Base-by-base conservation (phyloP, 305 asterid genomes). In the Fraxinus albicans region DNA sequence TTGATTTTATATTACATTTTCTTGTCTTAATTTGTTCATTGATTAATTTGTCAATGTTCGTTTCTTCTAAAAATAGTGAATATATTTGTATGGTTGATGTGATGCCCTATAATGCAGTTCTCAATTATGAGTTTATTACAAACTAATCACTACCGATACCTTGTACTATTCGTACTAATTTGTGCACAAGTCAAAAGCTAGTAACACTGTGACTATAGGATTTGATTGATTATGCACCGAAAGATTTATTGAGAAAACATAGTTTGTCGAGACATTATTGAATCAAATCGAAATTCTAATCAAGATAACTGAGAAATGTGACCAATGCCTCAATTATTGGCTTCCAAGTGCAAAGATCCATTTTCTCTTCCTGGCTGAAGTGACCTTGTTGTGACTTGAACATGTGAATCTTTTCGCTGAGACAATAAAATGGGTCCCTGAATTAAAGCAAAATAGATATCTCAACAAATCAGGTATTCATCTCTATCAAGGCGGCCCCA, bases 391-490 rank as follows among this genome's bases (percentile, higher is more conserved):
- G 15, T 63, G 73, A 63, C 70, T 63, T 63, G 1, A 63, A 65
- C 73, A 9, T 9, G 17, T 3, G 33, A 55, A 76, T 81, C 80
- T 29, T 17, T 76, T 23, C 81, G 27, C 77, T 31, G 13, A 74
- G 80, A 47, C 35, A 73, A 83, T 36, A 79, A 74, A 33, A 81
- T 63, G 87, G 90, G 86, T 40, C 88, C 86, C 80, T 44, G 73
- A 33, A 80, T 69, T 82, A 63, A 60, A 85, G 74, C 85, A 82
- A 7, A 82, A 82, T 88, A 73, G 87, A 84, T 80, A 34, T 74
- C 90, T 84, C 89, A 85, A 85, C 88, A 77, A 82, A 75, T 42
- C 34, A 72, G 77, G 15, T 69, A 23, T 47, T 76, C 82, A 69
- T 82, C 88, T 80, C 73, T 25, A 53, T 83, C 80, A 80, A 23